Base-by-base conservation (phyloP, 1,284 basidiomycete genomes). In the Schizophyllum amplum region DNA sequence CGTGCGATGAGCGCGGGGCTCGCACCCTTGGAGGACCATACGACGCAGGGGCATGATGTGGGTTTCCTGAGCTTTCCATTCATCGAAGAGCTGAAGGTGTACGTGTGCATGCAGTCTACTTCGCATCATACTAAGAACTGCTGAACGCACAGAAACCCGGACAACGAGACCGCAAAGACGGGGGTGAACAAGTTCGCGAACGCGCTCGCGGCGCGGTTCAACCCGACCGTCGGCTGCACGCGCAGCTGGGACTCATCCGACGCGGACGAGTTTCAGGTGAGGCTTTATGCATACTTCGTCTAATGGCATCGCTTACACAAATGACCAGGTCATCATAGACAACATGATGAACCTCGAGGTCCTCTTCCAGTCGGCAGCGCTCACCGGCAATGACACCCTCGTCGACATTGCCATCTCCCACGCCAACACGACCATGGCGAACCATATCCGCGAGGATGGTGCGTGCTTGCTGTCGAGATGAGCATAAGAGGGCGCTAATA, bases 321-420 rank as follows among this genome's bases (percentile, higher is more conserved):
- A n/a, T n/a, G 51, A 51, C 21, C 56, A 82, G 79, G 83, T 87
- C 56, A 86, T 87, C 66, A 86, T 86, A 53, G 85, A 88, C 70
- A 87, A 86, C 64, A 86, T 88, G 84, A 86, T 88, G 82, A 88
- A 86, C 63, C 75, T 88, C 21, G 82, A 87, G 56, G 72, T 86
- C 11, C 70, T 87, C 11, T 84, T 83, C 66, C 71, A 73, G 5
- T 80, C 82, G 15, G 77, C 75, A 33, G 70, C 69, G 15, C 68
- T 87, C 20, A 86, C 82, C 0, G 77, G 79, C 2, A 86, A 87
- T 64, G 61, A 74, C 17, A 85, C 82, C 0, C 68, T 86, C 17
- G 72, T 74, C 25, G 67, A 81, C 13, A 86, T 87, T 26, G 85
- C 86, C 4, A 78, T 75, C 23, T 74, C 72, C 3, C 86, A 88